Evolutionary conservation across 2,329 filamentous ascomycete species (phyloP).

Genomic region (Epichloe hybrida): DNA sequence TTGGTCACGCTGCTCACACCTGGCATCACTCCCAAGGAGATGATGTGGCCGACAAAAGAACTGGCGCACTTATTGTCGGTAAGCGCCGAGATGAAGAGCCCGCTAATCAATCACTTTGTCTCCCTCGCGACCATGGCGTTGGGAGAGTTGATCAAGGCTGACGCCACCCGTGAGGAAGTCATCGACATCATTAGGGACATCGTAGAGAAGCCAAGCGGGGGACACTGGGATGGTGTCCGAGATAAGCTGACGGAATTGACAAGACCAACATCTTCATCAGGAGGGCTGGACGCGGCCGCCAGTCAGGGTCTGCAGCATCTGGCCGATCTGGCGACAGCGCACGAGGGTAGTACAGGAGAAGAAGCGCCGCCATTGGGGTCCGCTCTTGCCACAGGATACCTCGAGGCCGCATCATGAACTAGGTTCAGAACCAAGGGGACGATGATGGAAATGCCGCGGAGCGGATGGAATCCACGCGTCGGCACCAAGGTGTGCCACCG

Average conservation of each 20-base stretch:
- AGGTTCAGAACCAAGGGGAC: no score
- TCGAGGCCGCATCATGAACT: slow-evolving; percentile 11
- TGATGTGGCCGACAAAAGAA: slow-evolving; percentile 47
- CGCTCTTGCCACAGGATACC: slow-evolving; percentile 22
- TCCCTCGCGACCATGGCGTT: slow-evolving; percentile 47
- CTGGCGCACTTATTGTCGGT: slow-evolving; percentile 43
- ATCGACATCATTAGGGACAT: slow-evolving; percentile 41
- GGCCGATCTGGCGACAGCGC: slow-evolving; percentile 41
- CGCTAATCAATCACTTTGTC: slow-evolving; percentile 54
- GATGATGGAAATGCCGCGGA: no score
- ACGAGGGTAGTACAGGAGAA: slow-evolving; percentile 19
- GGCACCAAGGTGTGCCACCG: no score
- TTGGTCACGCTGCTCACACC: slow-evolving; percentile 48
- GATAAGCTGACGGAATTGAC: slow-evolving; percentile 25
- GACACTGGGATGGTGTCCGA: slow-evolving; percentile 44
- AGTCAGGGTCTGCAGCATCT: slow-evolving; percentile 47
- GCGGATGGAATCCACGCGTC: no score
- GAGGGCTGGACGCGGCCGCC: slow-evolving; percentile 23
- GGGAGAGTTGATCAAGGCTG: slow-evolving; percentile 41
- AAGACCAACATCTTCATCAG: slow-evolving; percentile 20
- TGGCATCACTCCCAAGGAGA: slow-evolving; percentile 38
- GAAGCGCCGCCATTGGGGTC: slow-evolving; percentile 19
- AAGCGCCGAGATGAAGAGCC: slow-evolving; percentile 41
- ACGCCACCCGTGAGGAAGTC: slow-evolving; percentile 44
- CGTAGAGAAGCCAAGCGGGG: slow-evolving; percentile 35